These are phyloP conservation scores for Vanrija sp. DNA, from an alignment of 1,284 basidiomycete genomes.

Conservation along the genomic window DNA sequence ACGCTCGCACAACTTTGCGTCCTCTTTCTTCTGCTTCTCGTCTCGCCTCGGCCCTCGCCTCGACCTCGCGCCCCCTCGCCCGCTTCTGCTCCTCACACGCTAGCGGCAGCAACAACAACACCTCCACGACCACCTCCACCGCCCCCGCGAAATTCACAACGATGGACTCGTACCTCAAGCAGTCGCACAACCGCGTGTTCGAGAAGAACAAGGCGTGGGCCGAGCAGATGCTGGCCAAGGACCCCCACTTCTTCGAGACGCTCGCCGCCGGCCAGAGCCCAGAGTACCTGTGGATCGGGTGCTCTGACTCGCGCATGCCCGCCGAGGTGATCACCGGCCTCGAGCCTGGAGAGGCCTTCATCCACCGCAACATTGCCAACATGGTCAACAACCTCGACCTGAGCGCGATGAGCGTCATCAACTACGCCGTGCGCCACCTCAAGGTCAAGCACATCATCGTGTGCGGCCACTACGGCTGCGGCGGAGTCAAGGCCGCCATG, in stretches of 20 bases:
- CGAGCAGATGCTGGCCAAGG: slow-evolving; percentile 2
- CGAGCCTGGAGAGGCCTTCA: slow-evolving; percentile 19
- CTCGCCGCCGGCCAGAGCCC: slow-evolving; percentile 13
- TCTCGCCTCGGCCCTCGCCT: no score
- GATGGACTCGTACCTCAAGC: slow-evolving; percentile 3
- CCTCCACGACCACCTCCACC: neutral
- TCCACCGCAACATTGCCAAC: slow-evolving; percentile 23
- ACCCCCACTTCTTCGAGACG: slow-evolving; percentile 15
- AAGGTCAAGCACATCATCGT: slow-evolving; percentile 22
- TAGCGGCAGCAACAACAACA: no score
- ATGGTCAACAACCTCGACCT: slow-evolving; percentile 19
- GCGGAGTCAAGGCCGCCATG: slow-evolving; percentile 19
- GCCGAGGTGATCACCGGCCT: slow-evolving; percentile 19
- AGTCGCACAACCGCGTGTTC: slow-evolving; percentile 10
- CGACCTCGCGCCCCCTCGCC: neutral
- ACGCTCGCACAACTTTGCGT: no score
- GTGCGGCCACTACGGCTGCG: slow-evolving; percentile 20
- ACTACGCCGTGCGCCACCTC: slow-evolving; percentile 18
- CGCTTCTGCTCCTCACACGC: neutral
- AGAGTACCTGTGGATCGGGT: slow-evolving; percentile 21
- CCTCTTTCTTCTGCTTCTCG: no score
- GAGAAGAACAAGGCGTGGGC: slow-evolving; percentile 12
- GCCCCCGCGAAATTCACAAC: neutral
- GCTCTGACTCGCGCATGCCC: slow-evolving; percentile 18
- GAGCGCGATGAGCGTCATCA: slow-evolving; percentile 17